Percentiles rank a stretch among this genome's conserved stretches.
Evolutionary conservation across 306 rosid genomes (phyloP).

Genomic region (Dalbergia oliveri): DNA sequence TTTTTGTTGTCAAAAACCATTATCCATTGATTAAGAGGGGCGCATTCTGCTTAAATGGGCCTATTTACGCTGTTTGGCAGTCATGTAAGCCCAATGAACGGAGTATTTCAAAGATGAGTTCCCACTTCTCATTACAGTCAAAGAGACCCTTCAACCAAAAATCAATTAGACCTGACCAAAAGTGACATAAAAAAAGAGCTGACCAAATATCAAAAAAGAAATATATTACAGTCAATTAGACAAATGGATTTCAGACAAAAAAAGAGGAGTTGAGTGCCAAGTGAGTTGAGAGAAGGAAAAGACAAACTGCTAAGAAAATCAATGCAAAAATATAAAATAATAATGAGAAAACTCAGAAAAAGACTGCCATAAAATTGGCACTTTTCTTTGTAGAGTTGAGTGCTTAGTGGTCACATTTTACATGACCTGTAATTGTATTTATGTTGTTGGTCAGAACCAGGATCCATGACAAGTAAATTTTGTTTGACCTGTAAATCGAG

Average conservation of each 20-base stretch:
- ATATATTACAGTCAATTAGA: no score
- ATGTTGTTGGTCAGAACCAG: not conserved
- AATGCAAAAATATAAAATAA: not conserved
- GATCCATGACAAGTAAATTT: not conserved
- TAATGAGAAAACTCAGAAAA: not conserved
- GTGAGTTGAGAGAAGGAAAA: no score
- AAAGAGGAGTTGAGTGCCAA: no score
- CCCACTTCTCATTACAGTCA: not conserved
- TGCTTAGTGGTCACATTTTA: not conserved
- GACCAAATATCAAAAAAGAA: no score
- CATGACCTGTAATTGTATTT: not conserved
- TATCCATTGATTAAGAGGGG: not conserved
- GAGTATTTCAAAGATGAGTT: not conserved
- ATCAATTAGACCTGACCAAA: no score
- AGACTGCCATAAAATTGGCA: not conserved
- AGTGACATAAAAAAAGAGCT: no score
- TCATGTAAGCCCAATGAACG: conserved; percentile 38
- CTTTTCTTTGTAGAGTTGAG: not conserved
- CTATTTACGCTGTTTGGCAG: conserved; percentile 6
- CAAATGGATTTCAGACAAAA: no score
- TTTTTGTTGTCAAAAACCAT: no score
- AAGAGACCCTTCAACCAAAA: no score
- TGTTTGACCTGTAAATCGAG: conserved; percentile 10
- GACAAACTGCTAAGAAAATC: not conserved
- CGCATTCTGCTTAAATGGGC: not conserved